Evolutionary conservation across 345 rosid genomes (phyloP).

Genomic region (Turnera subulata): DNA sequence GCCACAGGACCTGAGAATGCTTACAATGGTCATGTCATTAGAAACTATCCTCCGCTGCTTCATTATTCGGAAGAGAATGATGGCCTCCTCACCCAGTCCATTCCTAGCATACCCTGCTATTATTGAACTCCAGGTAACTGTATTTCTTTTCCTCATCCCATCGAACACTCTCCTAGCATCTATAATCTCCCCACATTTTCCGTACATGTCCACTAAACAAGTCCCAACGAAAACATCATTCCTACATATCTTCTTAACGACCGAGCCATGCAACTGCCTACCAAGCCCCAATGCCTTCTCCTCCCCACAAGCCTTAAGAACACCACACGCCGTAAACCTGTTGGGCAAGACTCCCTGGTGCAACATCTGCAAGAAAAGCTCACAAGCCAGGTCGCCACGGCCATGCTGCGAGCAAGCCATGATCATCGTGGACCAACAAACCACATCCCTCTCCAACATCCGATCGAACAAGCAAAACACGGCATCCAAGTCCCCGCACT

Average conservation of each 20-base stretch:
- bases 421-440: constrained; percentile 79
- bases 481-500: constrained; percentile 49
- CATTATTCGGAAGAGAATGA: constrained; percentile 68
- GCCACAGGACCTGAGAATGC: constrained; percentile 84
- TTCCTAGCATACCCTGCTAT: constrained; percentile 80
- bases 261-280: constrained; percentile 63
- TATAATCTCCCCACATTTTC: constrained; percentile 69
- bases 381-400: constrained; percentile 48
- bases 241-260: constrained; percentile 53
- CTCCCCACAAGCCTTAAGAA: constrained; percentile 72
- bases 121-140: constrained; percentile 83
- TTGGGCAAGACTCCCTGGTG: constrained; percentile 59
- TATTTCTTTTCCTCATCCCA: constrained; percentile 64
- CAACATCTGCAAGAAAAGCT: constrained; percentile 58
- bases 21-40: constrained; percentile 64
- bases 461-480: constrained; percentile 49
- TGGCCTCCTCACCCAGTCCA: constrained; percentile 76
- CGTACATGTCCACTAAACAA: constrained; percentile 85
- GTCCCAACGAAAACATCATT: constrained; percentile 64
- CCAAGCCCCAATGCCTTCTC: constrained; percentile 53
- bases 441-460: constrained; percentile 66
- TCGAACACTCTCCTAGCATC: constrained; percentile 63
- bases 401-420: constrained; percentile 75
- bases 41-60: constrained; percentile 54
- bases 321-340: constrained; percentile 64